Percentiles rank a stretch among this genome's conserved stretches.
phyloP scores from a whole-genome alignment of 2,329 filamentous ascomycete genomes.

The Diaporthe helianthi region DNA sequence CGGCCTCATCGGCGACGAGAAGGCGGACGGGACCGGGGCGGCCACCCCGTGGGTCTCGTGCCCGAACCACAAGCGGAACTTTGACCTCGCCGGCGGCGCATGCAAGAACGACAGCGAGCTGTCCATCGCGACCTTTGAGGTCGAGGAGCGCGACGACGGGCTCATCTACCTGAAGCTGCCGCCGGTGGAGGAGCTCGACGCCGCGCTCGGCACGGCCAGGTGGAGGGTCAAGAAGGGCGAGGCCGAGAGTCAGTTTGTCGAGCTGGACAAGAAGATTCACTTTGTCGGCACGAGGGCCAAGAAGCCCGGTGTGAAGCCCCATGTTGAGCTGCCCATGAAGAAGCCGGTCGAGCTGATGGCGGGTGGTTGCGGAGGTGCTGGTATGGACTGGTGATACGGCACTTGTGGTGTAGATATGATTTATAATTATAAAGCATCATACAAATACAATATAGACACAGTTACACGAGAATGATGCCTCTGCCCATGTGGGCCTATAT shows the following conservation, averaged over 20 bases:
- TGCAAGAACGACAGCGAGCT: conserved; percentile 78
- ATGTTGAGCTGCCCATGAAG: conserved; percentile 44
- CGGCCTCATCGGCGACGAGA: conserved; percentile 77
- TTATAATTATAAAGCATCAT: neutral
- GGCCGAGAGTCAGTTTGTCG: conserved; percentile 49
- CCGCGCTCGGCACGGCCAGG: conserved; percentile 75
- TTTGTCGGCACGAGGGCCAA: conserved; percentile 53
- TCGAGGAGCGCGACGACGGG: conserved; percentile 75
- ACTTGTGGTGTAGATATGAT: neutral
- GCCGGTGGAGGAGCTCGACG: conserved; percentile 80
- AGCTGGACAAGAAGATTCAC: conserved; percentile 55
- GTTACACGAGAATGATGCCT: neutral
- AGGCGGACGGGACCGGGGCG: conserved; percentile 36
- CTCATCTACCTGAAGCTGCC: conserved; percentile 83
- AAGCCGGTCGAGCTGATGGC: conserved; percentile 49
- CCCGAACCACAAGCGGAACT: conserved; percentile 90
- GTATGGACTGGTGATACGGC: conserved; percentile 54
- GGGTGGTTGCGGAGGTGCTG: conserved; percentile 52
- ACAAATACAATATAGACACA: neutral
- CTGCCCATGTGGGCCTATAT: too few relatives aligned
- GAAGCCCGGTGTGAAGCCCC: conserved; percentile 49
- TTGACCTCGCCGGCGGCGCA: conserved; percentile 73
- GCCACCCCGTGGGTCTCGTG: conserved; percentile 79
- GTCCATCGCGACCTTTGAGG: conserved; percentile 82
- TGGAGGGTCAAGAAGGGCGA: conserved; percentile 83